These are phyloP conservation scores for Termitomyces sp. DNA, from an alignment of 768 basidiomycete species.

Conservation along the genomic window DNA sequence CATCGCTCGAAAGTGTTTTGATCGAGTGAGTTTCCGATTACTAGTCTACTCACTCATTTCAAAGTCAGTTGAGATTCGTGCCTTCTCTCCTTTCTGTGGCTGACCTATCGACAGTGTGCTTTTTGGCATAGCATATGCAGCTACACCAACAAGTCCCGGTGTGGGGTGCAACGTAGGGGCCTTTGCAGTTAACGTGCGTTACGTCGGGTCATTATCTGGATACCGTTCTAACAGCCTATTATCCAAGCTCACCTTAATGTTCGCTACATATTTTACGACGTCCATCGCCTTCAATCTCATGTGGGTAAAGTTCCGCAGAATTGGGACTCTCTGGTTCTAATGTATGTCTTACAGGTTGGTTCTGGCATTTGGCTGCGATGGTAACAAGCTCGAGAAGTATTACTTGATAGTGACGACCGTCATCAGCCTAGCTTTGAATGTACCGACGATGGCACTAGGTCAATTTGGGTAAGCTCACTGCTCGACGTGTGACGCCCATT, in stretches of 20 bases:
- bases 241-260: conserved; percentile 15
- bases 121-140: conserved; percentile 16
- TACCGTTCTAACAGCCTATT: neutral
- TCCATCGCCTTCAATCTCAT: conserved; percentile 23
- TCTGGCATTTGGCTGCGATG: no score
- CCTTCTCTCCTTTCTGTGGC: no score
- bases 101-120: no score
- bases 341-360: no score
- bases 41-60: no score
- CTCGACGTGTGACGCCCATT: no score
- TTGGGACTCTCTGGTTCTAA: conserved; percentile 16
- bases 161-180: conserved; percentile 17
- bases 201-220: no score
- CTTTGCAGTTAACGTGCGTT: conserved; percentile 16
- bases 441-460: no score
- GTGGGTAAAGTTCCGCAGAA: conserved; percentile 14
- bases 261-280: conserved; percentile 20
- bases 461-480: conserved; percentile 17
- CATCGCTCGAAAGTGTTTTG: no score
- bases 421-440: conserved; percentile 12
- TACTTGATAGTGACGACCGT: conserved; percentile 17
- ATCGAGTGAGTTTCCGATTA: no score
- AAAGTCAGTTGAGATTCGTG: no score
- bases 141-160: no score
- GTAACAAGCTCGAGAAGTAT: conserved; percentile 24